Base-by-base conservation (phyloP, 306 rosid genomes). In the Citrullus mucosospermus region DNA sequence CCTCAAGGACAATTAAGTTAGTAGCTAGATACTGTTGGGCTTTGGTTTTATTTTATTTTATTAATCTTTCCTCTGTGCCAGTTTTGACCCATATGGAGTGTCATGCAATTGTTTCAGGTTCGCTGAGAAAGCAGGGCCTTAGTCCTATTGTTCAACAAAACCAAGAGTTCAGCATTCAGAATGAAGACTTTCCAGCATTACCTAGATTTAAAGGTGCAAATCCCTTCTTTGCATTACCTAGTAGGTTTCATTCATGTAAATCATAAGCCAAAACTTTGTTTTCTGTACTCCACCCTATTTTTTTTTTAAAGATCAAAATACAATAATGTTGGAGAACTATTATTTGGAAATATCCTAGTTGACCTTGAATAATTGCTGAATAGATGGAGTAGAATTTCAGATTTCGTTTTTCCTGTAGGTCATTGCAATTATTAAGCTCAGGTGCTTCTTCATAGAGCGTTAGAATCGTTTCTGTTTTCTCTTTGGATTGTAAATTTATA, bases 61-160 rank as follows among this genome's bases (percentile, higher is more conserved):
- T 34, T 34, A 12, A 9, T 58, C 25, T 44, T 70, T 41, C 39
- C 60, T 68, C 66, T 65, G 36, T 57, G 59, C 79, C 79, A 81
- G 72, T 22, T 57, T 25, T 66, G 17, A 25, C 36, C 11, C 30
- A 3, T 54, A 36, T 68, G 32, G 34, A 41, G 13, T 69, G 55
- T 80, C 25, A 72, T 78, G 8, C 75, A 65, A 70, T 44, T 78
- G 28, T 85, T 88, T 76, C 89, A 96, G 99, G 99, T 82, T 92
- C 97, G 18, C 83, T 92, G 66, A 97, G 99, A 41, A 96, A 96
- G 77, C 99, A 96, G 83, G 99, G 99, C 81, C 90, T 90, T 76
- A 84, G 97, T 90, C 96, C 99, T 76, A 91, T 92, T 78, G 99
- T 86, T 80, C 99, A 96, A 91, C 99, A 90, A 84, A 96, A 91